Evolutionary conservation across 2,329 filamentous ascomycete genomes (phyloP).

Genomic region (Zasmidium citrigriseum): DNA sequence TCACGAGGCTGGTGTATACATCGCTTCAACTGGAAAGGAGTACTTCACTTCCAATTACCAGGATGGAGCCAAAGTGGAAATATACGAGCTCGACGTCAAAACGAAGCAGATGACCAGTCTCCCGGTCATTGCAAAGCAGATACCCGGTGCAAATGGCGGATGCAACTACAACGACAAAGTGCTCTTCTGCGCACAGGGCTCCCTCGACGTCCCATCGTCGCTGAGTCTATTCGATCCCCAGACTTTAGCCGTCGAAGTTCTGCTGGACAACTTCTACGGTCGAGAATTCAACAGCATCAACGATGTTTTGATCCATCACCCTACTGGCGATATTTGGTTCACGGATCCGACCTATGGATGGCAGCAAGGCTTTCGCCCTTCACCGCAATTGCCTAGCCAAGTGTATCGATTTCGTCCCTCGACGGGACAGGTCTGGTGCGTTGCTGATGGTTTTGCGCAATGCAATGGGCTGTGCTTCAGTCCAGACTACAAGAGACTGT

Average conservation of each 20-base stretch:
- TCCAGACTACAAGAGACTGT: slow-evolving; percentile 53
- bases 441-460: slow-evolving; percentile 58
- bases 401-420: slow-evolving; percentile 58
- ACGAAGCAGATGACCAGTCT: slow-evolving; percentile 28
- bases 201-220: slow-evolving; percentile 25
- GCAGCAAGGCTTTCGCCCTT: slow-evolving; percentile 48
- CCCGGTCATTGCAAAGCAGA: slow-evolving; percentile 26
- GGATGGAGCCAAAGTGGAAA: slow-evolving; percentile 33
- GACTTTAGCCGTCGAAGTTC: slow-evolving; percentile 27
- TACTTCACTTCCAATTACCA: slow-evolving; percentile 46
- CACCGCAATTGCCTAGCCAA: slow-evolving; percentile 56
- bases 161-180: slow-evolving; percentile 33
- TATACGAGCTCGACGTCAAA: slow-evolving; percentile 30
- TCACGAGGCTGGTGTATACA: slow-evolving; percentile 44
- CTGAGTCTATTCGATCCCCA: slow-evolving; percentile 31
- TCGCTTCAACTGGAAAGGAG: slow-evolving; percentile 38
- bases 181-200: slow-evolving; percentile 36
- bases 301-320: slow-evolving; percentile 56
- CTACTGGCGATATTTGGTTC: slow-evolving; percentile 61
- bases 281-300: slow-evolving; percentile 63
- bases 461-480: slow-evolving; percentile 62
- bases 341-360: slow-evolving; percentile 61
- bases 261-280: slow-evolving; percentile 63
- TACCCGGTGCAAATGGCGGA: slow-evolving; percentile 34
- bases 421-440: slow-evolving; percentile 56